phyloP scores from a whole-genome alignment of 169 alveolate genomes.

The Eimeria praecox region DNA sequence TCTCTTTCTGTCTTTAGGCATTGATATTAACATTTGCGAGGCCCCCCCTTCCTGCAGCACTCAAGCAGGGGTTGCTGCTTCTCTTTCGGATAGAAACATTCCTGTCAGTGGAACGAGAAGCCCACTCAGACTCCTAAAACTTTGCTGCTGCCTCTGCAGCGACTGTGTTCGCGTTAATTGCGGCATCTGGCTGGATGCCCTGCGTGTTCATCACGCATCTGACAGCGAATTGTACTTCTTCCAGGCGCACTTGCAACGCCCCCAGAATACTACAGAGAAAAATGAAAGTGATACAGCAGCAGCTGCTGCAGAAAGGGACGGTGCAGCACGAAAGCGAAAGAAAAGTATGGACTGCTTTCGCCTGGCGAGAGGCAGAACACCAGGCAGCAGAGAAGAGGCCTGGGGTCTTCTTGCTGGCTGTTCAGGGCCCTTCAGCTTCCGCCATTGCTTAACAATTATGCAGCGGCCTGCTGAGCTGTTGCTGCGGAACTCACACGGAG shows the following conservation, averaged over 20 bases:
- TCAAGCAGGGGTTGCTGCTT: neutral
- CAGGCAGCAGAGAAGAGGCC: conserved; percentile 43
- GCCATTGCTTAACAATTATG: conserved; percentile 36
- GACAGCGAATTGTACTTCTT: conserved; percentile 63
- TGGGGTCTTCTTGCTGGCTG: conserved; percentile 54
- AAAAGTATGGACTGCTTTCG: neutral
- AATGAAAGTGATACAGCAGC: neutral
- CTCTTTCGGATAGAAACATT: neutral
- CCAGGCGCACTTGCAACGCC: conserved; percentile 10
- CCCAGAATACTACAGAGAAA: neutral
- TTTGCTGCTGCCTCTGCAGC: conserved; percentile 51
- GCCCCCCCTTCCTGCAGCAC: neutral
- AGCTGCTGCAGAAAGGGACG: neutral
- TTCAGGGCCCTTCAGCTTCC: conserved; percentile 49
- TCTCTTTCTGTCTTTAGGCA: neutral
- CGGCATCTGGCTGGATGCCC: conserved; percentile 66
- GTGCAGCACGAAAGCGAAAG: neutral
- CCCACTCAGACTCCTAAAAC: neutral
- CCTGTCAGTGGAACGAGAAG: neutral
- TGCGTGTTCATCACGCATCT: conserved; percentile 28
- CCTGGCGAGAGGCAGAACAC: conserved; percentile 16
- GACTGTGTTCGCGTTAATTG: conserved; percentile 8
- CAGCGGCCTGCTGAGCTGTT: neutral
- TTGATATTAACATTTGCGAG: neutral
- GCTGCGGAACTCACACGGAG: neutral